A percentile compares a stretch with the other conserved stretches of the same genome.
Evolutionary conservation across 148 eudicot species (phyloP).

Genomic region (Chenopodium formosanum): DNA sequence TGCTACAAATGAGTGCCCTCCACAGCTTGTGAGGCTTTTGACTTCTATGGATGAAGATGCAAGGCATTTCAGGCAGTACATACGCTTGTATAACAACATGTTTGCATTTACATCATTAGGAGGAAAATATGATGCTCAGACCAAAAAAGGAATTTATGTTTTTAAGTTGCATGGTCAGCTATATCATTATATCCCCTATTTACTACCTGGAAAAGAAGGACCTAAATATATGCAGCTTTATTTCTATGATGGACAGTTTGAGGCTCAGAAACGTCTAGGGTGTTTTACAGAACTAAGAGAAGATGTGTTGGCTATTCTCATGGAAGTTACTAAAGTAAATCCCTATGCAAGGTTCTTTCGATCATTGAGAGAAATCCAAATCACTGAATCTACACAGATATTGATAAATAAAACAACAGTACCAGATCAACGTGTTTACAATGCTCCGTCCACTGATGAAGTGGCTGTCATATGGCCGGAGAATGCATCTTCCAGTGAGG

Average conservation of each 20-base stretch:
- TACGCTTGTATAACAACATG: neutral
- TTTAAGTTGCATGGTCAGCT: conserved; percentile 5
- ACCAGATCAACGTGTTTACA: neutral
- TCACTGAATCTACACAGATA: neutral
- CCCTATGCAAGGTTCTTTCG: neutral
- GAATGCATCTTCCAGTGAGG: neutral
- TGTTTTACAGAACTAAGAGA: no score
- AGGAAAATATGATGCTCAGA: neutral
- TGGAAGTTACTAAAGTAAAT: neutral
- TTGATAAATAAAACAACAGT: neutral
- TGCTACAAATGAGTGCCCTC: neutral
- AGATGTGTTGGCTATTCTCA: no score
- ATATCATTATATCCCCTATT: neutral
- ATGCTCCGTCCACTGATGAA: neutral
- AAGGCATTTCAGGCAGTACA: neutral
- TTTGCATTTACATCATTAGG: neutral
- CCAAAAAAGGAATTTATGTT: neutral
- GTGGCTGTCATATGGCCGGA: neutral
- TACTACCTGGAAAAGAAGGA: neutral
- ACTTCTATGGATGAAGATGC: conserved; percentile 1
- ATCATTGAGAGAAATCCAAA: neutral
- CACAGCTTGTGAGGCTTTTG: neutral
- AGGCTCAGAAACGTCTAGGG: neutral
- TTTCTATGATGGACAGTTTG: conserved; percentile 6
- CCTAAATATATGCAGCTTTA: neutral